Percentiles rank a stretch among this genome's conserved stretches.
Evolutionary conservation across 768 basidiomycete genomes (phyloP).

Genomic region (Leucocoprinus birnbaumii): DNA sequence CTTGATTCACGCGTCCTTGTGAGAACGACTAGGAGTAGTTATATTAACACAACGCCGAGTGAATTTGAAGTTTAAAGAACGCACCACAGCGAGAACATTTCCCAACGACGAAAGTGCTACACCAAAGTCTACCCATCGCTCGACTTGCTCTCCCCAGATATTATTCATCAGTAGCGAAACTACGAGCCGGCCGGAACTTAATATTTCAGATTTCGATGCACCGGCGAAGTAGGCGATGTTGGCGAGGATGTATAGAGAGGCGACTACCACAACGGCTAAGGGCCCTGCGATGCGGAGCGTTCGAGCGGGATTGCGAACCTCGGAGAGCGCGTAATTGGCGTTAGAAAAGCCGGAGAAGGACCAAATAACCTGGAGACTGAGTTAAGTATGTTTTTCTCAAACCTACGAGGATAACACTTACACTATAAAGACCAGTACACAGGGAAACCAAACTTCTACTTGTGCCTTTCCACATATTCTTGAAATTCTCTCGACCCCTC

Average conservation of each 20-base stretch:
- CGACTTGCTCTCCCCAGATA: conserved; percentile 45
- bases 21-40: conserved; percentile 19
- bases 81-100: conserved; percentile 45
- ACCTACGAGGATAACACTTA: conserved; percentile 7
- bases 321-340: conserved; percentile 57
- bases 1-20: conserved; percentile 46
- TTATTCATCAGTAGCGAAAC: conserved; percentile 57
- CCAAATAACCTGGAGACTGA: conserved; percentile 31
- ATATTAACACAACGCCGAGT: no score
- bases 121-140: conserved; percentile 27
- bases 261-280: conserved; percentile 43
- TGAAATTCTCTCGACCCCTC: conserved; percentile 16
- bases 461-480: conserved; percentile 32
- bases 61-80: conserved; percentile 12
- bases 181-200: conserved; percentile 45
- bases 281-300: conserved; percentile 57
- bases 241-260: conserved; percentile 45
- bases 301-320: conserved; percentile 49
- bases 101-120: conserved; percentile 50
- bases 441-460: conserved; percentile 41
- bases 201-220: conserved; percentile 53
- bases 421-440: conserved; percentile 47
- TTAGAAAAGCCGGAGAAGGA: conserved; percentile 52
- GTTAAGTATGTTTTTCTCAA: background rate
- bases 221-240: conserved; percentile 61